Evolutionary conservation across 306 rosid genomes (phyloP).

Genomic region (Pueraria montana): DNA sequence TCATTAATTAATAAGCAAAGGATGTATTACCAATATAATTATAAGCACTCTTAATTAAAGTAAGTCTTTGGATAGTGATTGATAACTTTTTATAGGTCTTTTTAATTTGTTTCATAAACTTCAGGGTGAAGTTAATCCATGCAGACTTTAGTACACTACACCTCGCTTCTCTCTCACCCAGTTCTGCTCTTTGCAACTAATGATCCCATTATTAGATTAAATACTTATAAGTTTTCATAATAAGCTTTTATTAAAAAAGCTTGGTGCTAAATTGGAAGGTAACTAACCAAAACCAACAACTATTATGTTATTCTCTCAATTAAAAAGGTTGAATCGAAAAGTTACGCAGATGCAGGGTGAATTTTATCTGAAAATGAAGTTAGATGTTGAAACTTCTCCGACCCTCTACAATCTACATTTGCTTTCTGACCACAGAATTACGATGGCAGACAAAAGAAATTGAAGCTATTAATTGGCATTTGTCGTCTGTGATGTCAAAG

Average conservation of each 20-base stretch:
- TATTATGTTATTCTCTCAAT: background rate
- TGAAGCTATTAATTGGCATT: conserved; percentile 46
- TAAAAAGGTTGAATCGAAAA: background rate
- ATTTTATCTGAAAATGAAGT: background rate
- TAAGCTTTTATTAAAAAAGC: background rate
- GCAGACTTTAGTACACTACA: background rate
- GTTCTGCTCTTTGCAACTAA: background rate
- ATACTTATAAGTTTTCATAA: background rate
- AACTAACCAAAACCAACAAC: background rate
- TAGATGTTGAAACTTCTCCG: conserved; percentile 17
- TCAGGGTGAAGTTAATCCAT: background rate
- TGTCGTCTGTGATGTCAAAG: conserved; percentile 56
- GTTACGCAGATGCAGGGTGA: background rate
- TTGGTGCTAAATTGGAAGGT: background rate
- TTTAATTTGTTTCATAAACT: background rate
- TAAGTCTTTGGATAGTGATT: no score
- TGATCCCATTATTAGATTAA: background rate
- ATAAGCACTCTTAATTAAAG: no score
- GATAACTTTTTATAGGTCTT: background rate
- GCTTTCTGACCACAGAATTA: conserved; percentile 41
- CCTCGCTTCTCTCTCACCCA: background rate
- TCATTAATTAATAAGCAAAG: no score
- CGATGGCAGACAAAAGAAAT: conserved; percentile 27
- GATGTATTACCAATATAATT: no score
- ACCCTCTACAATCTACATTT: background rate